phyloP scores from a whole-genome alignment of 2,329 filamentous ascomycete species.

The Annulohypoxylon truncatum region DNA sequence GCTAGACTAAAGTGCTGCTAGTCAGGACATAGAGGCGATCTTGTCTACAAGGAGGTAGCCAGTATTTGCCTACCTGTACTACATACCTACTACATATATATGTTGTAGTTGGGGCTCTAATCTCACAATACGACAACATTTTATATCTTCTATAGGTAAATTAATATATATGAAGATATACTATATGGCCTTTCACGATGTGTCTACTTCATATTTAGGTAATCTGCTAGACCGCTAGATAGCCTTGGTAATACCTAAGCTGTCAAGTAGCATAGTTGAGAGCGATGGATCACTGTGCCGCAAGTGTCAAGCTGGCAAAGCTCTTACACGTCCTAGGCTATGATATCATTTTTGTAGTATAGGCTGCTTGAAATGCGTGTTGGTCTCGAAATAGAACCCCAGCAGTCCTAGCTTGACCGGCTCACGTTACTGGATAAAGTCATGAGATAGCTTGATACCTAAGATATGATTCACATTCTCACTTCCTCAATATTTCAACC shows the following conservation, averaged over 20 bases:
- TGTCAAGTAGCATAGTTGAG: neutral
- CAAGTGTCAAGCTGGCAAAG: neutral
- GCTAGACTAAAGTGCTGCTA: neutral
- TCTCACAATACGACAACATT: neutral
- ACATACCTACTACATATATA: no score
- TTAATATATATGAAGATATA: no score
- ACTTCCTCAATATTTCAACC: neutral
- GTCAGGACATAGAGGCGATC: neutral
- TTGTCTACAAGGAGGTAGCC: no score
- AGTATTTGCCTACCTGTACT: no score
- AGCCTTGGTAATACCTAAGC: neutral
- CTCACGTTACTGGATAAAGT: neutral
- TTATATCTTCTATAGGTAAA: no score
- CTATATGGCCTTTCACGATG: no score
- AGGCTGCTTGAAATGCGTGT: neutral
- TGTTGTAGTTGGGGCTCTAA: neutral
- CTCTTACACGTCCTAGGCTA: neutral
- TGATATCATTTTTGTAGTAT: constrained; percentile 16
- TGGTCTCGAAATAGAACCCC: constrained; percentile 12
- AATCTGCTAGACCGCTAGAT: neutral
- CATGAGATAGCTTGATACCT: neutral
- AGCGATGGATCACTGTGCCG: constrained; percentile 4
- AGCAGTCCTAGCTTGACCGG: neutral
- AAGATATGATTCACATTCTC: neutral
- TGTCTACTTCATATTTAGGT: no score